Evolutionary conservation across 257 asterid genomes (phyloP).

Genomic region (Solanum appendiculatum): DNA sequence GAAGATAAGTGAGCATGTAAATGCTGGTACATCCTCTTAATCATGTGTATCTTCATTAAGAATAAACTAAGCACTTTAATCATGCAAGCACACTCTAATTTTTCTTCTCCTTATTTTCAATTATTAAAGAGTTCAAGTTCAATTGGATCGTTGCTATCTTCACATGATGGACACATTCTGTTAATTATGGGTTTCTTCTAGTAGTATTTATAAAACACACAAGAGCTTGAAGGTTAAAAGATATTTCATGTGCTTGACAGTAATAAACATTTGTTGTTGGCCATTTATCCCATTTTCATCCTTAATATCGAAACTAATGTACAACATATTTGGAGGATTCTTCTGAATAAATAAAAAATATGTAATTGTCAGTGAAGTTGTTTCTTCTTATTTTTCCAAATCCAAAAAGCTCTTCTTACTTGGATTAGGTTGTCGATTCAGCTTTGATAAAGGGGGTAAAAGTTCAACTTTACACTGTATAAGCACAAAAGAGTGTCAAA

Average conservation of each 20-base stretch:
- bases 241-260: background rate
- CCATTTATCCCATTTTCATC: background rate
- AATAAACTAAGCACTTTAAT: background rate
- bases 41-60: background rate
- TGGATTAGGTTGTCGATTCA: background rate
- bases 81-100: background rate
- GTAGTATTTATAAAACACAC: background rate
- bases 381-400: background rate
- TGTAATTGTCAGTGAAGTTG: background rate
- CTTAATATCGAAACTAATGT: background rate
- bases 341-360: background rate
- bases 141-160: background rate
- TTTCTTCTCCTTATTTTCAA: background rate
- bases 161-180: background rate
- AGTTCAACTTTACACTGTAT: background rate
- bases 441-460: background rate
- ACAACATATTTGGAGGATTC: background rate
- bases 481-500: background rate
- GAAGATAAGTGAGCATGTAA: background rate
- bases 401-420: background rate
- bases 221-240: background rate
- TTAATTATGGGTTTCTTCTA: background rate
- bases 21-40: background rate
- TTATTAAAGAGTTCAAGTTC: background rate
- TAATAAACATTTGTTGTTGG: background rate